Evolutionary conservation across 202 grass and related monocot genomes (phyloP), one percentile per base, ranked within the genome.

Genomic region (Saccharum hybrid): DNA sequence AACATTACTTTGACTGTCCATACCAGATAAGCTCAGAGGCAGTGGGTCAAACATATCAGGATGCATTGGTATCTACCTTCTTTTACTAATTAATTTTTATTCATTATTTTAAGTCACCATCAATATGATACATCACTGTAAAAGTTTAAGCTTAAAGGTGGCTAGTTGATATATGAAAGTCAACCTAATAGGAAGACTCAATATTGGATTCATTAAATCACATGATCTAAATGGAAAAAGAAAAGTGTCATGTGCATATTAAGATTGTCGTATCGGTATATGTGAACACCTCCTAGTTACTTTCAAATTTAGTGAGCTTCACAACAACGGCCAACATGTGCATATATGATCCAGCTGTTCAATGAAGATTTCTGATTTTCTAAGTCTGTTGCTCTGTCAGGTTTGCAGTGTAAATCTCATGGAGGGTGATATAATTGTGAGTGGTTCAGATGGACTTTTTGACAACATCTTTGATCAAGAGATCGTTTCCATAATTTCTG

Each of bases 1-100:
- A 98, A 86, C 96, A 98, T 87, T 98, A 90, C 83, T 98, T 98
- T 43, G 92, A 98, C 68, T 98, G 96, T 82, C 92, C 92, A 56
- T 95, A 95, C 45, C 96, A 98, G 77, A 77, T 98, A 91, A 98
- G 96, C 74, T 98, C 96, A 1, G 89, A 98, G 81, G 62, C 80
- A 83, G 61, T n/a, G 79, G 83, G 87, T 71, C 92, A 98, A 90
- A 98, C 96, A 63, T 95, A 93, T 75, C 70, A 83, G 77, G 96
- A 98, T 87, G 96, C 96, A 62, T 61, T 83, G 85, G 92, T 98
- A 87, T 69, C 23, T 89, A 45, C 11, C 72, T 80, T 66, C 4
- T 54, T 65, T 1, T 75, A 59, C 0, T 61, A 68, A 51, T 59
- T 23, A 42, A 34, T 38, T 68, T 45, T 60, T 60, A 41, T 40